Percentiles rank a stretch among this genome's conserved stretches.
These are phyloP conservation scores for Arxiozyma heterogenica DNA, from an alignment of 1,139 yeast genomes.

Conservation along the genomic window DNA sequence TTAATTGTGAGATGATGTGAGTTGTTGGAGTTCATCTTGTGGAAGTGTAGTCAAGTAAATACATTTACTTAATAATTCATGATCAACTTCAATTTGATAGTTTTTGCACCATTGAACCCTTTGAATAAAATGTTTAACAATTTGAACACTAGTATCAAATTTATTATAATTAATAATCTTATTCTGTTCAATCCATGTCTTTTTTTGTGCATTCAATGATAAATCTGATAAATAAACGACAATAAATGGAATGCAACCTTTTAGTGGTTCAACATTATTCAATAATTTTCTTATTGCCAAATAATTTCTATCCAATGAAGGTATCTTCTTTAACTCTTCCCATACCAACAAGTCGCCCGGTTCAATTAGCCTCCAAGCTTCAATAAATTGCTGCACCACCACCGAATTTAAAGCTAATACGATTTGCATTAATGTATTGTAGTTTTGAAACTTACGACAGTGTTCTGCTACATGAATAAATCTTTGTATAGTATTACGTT, in stretches of 20 bases:
- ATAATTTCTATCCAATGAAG: constrained; percentile 61
- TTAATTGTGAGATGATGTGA: neutral
- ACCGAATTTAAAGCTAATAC: constrained; percentile 74
- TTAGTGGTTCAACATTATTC: constrained; percentile 52
- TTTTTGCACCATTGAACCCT: constrained; percentile 77
- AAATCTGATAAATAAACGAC: constrained; percentile 80
- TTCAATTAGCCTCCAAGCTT: constrained; percentile 65
- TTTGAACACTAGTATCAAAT: constrained; percentile 65
- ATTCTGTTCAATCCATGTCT: constrained; percentile 31
- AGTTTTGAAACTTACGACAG: constrained; percentile 66
- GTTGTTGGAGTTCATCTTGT: constrained; percentile 51
- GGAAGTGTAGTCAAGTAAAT: constrained; percentile 70
- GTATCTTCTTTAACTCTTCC: constrained; percentile 54
- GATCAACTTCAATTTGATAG: constrained; percentile 43
- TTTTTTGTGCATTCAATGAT: constrained; percentile 66
- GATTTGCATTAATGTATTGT: constrained; percentile 79
- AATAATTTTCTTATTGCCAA: constrained; percentile 54
- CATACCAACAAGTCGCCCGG: constrained; percentile 50
- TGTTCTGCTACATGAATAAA: constrained; percentile 80
- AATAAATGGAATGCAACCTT: constrained; percentile 83
- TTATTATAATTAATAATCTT: constrained; percentile 66
- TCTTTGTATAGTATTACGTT: constrained; percentile 61
- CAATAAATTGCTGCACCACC: constrained; percentile 48
- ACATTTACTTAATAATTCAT: constrained; percentile 70
- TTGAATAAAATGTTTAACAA: constrained; percentile 71